Conservation (phyloP, 306 rosid genomes). For the Lathyrus aphaca region DNA sequence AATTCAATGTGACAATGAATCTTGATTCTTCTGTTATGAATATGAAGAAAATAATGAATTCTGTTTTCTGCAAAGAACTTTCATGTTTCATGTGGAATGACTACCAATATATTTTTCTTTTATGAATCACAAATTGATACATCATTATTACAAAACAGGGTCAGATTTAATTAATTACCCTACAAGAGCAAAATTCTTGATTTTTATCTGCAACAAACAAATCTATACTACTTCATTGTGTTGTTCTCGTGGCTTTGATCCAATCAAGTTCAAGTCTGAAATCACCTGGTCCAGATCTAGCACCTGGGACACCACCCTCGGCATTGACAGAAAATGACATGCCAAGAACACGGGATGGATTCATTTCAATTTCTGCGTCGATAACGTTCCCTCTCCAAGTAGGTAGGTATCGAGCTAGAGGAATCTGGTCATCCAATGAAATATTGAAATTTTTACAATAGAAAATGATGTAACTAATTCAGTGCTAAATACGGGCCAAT, state of each 20-base stretch:
- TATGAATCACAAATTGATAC: constrained; percentile 32
- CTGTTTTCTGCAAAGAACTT: constrained; percentile 20
- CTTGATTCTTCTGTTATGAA: constrained; percentile 23
- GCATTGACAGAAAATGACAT: constrained; percentile 93
- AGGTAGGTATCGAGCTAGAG: constrained; percentile 84
- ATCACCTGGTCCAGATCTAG: constrained; percentile 83
- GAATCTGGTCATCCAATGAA: constrained; percentile 61
- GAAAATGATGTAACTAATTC: constrained; percentile 12
- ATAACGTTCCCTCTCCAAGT: constrained; percentile 92
- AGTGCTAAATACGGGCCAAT: neutral
- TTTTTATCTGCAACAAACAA: constrained; percentile 36
- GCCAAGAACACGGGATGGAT: constrained; percentile 80
- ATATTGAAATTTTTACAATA: constrained; percentile 21
- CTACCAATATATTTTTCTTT: constrained; percentile 31
- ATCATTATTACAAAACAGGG: constrained; percentile 33
- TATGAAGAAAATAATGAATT: constrained; percentile 33
- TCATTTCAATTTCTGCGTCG: constrained; percentile 80
- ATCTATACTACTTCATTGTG: constrained; percentile 46
- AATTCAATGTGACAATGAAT: constrained; percentile 15
- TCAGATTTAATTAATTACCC: constrained; percentile 14
- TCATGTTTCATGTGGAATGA: constrained; percentile 13
- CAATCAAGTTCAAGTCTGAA: constrained; percentile 81
- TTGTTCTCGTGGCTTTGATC: constrained; percentile 79
- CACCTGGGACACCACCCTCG: constrained; percentile 78
- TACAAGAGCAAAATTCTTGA: constrained; percentile 30